Evolutionary conservation across 2,329 filamentous ascomycete genomes (phyloP).

Genomic region (Colletotrichum chlorophyti): DNA sequence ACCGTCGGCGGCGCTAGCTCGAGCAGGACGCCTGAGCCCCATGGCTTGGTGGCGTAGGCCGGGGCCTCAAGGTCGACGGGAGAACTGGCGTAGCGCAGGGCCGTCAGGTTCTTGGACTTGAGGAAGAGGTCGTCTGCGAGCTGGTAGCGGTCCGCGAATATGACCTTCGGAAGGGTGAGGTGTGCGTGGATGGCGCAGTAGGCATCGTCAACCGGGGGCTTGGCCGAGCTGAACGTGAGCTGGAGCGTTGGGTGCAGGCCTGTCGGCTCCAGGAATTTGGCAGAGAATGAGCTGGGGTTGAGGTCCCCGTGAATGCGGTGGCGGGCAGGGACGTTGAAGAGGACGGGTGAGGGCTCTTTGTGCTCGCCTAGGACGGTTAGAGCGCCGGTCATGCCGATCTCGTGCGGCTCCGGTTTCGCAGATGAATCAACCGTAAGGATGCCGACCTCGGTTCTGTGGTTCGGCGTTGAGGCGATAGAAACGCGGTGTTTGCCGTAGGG

Average conservation of each 20-base stretch:
- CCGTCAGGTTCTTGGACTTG: slow-evolving; percentile 77
- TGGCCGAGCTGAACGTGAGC: slow-evolving; percentile 64
- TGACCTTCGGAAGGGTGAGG: slow-evolving; percentile 78
- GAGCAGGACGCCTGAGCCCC: slow-evolving; percentile 82
- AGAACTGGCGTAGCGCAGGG: slow-evolving; percentile 71
- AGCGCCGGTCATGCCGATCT: slow-evolving; percentile 80
- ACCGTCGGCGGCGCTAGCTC: slow-evolving; percentile 67
- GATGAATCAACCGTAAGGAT: slow-evolving; percentile 73
- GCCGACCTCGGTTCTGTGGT: slow-evolving; percentile 78
- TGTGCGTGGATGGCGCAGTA: slow-evolving; percentile 79
- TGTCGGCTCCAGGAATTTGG: slow-evolving; percentile 71
- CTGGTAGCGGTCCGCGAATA: slow-evolving; percentile 91
- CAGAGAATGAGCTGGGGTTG: slow-evolving; percentile 57
- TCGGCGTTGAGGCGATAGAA: slow-evolving; percentile 45
- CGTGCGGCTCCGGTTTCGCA: slow-evolving; percentile 67
- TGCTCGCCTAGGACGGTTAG: slow-evolving; percentile 81
- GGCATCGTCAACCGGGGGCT: slow-evolving; percentile 58
- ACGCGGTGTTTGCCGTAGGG: slow-evolving; percentile 51
- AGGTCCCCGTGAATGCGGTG: slow-evolving; percentile 63
- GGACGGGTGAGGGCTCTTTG: slow-evolving; percentile 72
- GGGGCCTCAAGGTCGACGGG: slow-evolving; percentile 92
- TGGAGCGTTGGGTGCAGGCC: slow-evolving; percentile 85
- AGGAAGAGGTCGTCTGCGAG: slow-evolving; percentile 79
- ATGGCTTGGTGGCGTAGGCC: slow-evolving; percentile 75
- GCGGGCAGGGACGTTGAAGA: slow-evolving; percentile 85